Evolutionary conservation across 768 basidiomycete species (phyloP).

Genomic region (Mycena amicta): DNA sequence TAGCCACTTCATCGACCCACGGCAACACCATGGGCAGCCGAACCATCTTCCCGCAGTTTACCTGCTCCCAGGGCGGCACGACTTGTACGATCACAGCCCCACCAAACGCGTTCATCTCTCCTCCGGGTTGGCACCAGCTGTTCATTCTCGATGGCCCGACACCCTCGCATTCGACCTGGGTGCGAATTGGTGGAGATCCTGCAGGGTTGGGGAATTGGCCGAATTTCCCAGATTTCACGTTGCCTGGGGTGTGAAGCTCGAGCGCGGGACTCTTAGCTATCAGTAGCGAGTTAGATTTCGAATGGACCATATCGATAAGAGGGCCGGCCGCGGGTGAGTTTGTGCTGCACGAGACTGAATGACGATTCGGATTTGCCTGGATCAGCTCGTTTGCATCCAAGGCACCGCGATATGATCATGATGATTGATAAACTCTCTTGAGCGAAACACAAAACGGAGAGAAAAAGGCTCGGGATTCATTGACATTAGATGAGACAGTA

Average conservation of each 20-base stretch:
- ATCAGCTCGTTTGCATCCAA: no score
- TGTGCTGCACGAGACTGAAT: background rate
- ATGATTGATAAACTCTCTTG: no score
- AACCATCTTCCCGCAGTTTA: constrained; percentile 73
- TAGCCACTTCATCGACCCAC: constrained; percentile 72
- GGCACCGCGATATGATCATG: no score
- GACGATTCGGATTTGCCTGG: no score
- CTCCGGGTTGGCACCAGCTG: constrained; percentile 77
- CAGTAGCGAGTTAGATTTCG: background rate
- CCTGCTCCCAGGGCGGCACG: constrained; percentile 65
- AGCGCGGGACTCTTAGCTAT: background rate
- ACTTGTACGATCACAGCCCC: constrained; percentile 80
- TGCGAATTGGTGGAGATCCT: constrained; percentile 82
- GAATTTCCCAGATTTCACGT: background rate
- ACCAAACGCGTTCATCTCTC: constrained; percentile 67
- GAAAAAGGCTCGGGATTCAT: no score
- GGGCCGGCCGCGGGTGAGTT: no score
- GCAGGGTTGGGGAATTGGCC: constrained; percentile 75
- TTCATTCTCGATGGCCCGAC: constrained; percentile 80
- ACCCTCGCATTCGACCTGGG: constrained; percentile 73
- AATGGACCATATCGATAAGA: no score
- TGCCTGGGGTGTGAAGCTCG: background rate
- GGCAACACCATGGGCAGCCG: constrained; percentile 77
- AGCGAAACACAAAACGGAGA: no score
- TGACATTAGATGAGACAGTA: no score